Percentiles rank a stretch among this genome's conserved stretches.
These are phyloP conservation scores for Calonectria ilicicola DNA, from an alignment of 2,329 filamentous ascomycete species.

Conservation along the genomic window DNA sequence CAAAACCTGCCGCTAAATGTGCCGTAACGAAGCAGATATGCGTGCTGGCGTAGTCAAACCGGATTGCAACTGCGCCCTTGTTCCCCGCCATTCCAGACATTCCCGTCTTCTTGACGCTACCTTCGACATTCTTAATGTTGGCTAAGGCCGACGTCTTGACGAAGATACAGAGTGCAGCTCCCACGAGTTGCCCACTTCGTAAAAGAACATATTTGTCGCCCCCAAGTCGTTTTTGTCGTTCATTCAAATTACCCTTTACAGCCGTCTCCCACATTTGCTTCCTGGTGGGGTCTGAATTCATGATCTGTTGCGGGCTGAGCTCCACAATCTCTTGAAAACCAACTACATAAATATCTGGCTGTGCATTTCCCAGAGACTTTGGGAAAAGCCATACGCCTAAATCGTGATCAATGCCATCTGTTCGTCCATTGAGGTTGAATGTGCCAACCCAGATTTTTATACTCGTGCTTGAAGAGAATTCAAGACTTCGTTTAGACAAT, in stretches of 20 bases:
- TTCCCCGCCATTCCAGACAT: constrained; percentile 98
- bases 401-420: constrained; percentile 81
- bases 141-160: constrained; percentile 82
- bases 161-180: constrained; percentile 92
- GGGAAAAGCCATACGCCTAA: constrained; percentile 89
- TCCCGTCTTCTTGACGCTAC: constrained; percentile 92
- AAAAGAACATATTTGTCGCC: constrained; percentile 89
- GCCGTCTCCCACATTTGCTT: constrained; percentile 89
- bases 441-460: constrained; percentile 90
- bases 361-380: constrained; percentile 63
- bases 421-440: constrained; percentile 94
- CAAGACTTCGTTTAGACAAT: constrained; percentile 73
- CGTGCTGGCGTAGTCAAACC: constrained; percentile 93
- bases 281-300: constrained; percentile 93
- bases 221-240: constrained; percentile 71
- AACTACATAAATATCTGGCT: constrained; percentile 88
- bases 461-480: constrained; percentile 80
- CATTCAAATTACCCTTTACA: constrained; percentile 82
- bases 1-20: constrained; percentile 94
- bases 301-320: constrained; percentile 96
- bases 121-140: constrained; percentile 96
- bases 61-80: constrained; percentile 96
- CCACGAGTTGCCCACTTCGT: constrained; percentile 92
- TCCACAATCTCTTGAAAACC: constrained; percentile 99
- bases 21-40: constrained; percentile 96